Conservation (phyloP, 2,329 filamentous ascomycete genomes). For the Metarhizium humberi region DNA sequence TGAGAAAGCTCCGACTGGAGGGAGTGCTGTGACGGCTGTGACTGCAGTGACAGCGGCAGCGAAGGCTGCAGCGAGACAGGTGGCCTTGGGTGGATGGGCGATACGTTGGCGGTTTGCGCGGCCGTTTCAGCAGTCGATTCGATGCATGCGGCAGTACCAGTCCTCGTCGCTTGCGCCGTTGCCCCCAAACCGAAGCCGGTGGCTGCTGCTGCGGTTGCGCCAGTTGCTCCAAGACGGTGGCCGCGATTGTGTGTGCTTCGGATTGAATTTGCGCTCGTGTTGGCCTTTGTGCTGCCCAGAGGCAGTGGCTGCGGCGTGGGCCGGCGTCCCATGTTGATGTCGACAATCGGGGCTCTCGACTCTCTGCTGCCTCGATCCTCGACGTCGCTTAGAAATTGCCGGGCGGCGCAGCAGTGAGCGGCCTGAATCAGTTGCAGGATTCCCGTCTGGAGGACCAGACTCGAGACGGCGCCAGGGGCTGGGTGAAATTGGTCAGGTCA, state of each 20-base stretch:
- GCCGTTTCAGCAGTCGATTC: constrained; percentile 5
- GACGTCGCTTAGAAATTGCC: background rate
- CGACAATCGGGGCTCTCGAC: background rate
- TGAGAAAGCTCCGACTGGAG: constrained; percentile 1
- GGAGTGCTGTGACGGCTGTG: background rate
- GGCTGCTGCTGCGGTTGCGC: background rate
- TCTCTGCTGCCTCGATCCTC: background rate
- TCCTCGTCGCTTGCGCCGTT: background rate
- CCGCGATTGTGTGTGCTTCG: constrained; percentile 17
- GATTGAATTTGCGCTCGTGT: constrained; percentile 17
- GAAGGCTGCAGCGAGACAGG: constrained; percentile 11
- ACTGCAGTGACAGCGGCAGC: constrained; percentile 24
- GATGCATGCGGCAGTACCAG: background rate
- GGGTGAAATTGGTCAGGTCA: too few relatives aligned
- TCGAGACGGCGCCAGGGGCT: too few relatives aligned
- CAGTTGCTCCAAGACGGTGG: constrained; percentile 11
- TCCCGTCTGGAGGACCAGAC: background rate
- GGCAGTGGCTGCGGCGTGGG: constrained; percentile 48
- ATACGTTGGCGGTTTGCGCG: background rate
- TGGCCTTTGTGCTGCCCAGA: constrained; percentile 30
- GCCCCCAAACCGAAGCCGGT: background rate
- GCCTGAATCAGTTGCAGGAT: background rate
- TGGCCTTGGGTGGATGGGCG: constrained; percentile 20
- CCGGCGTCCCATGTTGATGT: constrained; percentile 43
- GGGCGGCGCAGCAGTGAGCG: background rate